Base-by-base conservation (phyloP, 78 protist species). In the Diacronema lutheri region DNA sequence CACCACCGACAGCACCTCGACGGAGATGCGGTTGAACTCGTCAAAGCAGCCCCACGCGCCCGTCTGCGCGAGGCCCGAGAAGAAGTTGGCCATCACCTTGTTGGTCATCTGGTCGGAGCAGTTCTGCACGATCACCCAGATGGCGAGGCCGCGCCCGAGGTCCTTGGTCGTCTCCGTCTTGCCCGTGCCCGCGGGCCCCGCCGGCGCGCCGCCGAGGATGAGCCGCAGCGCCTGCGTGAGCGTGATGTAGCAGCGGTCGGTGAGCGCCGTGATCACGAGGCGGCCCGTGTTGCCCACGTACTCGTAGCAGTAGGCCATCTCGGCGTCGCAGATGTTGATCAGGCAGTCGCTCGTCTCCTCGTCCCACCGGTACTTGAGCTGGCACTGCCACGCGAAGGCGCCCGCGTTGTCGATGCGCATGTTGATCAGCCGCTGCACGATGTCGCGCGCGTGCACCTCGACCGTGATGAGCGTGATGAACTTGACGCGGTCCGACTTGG, bases 141-240 rank as follows among this genome's bases (percentile, higher is more conserved):
- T 82, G 13, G 92, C 92, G 38, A 89, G 61, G 0, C 55, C 83
- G 31, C 91, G 76, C 33, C 85, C 91, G n/a, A 82, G 55, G 9
- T 84, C 91, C 86, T 95, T 95, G 26, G 92, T 89, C 40, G 98
- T 96, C 87, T 96, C 97, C 1, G 97, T 95, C 86, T 96, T 96
- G 33, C 98, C 98, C 0, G 98, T 96, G 6, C 98, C 98, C 29
- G 98, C 98, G 25, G 98, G 98, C 0, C 98, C 98, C 0, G 96
- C 96, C 0, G 98, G 98, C 26, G 97, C 94, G n/a, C 97, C 97
- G 29, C 96, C 95, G 92, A 92, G 91, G 66, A 69, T 72, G 60
- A 95, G 92, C 13, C 89, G 92, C 44, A 94, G 89, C 6, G 97
- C 85, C 60, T 96, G 98, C 10, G 95, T 85, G 46, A 94, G 92